Evolutionary conservation across 768 basidiomycete species (phyloP), one percentile per base, ranked within the genome.

Genomic region (Guyanaporus albipodus): DNA sequence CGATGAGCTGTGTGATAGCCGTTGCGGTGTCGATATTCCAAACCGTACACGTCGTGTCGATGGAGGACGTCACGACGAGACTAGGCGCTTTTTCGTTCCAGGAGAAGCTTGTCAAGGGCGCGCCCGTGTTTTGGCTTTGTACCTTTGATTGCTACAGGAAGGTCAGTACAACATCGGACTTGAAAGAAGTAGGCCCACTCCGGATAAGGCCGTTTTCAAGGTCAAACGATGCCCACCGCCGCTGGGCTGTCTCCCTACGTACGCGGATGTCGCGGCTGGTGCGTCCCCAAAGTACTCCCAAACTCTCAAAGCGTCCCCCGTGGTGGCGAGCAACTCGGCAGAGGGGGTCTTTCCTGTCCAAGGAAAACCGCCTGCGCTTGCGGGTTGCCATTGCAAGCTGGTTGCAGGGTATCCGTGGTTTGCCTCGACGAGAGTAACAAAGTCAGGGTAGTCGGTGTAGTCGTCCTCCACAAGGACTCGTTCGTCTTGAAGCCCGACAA

Each of bases 41-140:
- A 19, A 98, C 88, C 2, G 96, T 98, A 65, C 95, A 98, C 12
- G 94, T 96, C 41, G 96, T 99, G 63, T 99, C 96, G 58, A 98
- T 95, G 8, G 93, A 96, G 19, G 95, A 94, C 6, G 96, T 99
- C 29, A 98, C 95, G 57, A 98, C 85, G 40, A 91, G 80, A 52
- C 82, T 84, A 1, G 95, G 92, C 0, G 86, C 76, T 60, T 93
- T 87, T 58, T 92, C 85, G 62, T 96, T 97, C 96, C 96, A 99
- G 0, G 93, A 93, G 69, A 99, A 96, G 64, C 87, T 91, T 11
- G 96, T 99, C 52, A 98, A 70, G 2, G 96, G 96, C 4, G 96
- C 93, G 4, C 86, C 87, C 24, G 82, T 83, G 38, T 80, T 80
- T 59, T 87, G 82, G 55, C 76, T 85, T 58, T 94, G 91, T 8